phyloP scores from a whole-genome alignment of 2,329 filamentous ascomycete species.

The Colletotrichum aenigma region DNA sequence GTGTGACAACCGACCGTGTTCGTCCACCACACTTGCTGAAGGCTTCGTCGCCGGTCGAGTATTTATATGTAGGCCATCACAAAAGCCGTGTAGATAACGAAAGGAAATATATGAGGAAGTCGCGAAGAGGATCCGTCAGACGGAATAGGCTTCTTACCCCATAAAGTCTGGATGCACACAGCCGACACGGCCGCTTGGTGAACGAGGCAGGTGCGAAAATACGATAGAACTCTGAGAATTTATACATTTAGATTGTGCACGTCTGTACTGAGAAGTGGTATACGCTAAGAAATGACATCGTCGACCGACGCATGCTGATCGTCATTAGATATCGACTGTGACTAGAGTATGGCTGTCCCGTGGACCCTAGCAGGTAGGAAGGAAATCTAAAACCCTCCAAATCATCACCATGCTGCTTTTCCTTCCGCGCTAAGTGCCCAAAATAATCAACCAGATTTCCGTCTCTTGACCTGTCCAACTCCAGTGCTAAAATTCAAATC shows the following conservation, averaged over 20 bases:
- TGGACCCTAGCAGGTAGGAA: neutral
- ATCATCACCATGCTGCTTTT: neutral
- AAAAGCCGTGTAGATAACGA: neutral
- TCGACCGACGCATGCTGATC: neutral
- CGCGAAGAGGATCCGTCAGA: neutral
- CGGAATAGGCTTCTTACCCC: neutral
- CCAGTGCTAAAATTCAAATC: conserved; percentile 1
- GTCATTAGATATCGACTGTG: neutral
- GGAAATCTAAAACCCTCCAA: neutral
- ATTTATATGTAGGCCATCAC: neutral
- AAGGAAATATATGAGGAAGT: neutral
- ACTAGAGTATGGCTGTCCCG: neutral
- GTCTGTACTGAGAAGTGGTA: neutral
- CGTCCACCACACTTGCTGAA: neutral
- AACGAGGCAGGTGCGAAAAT: neutral
- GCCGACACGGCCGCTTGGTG: neutral
- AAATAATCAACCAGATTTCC: neutral
- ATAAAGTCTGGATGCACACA: neutral
- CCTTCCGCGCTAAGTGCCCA: neutral
- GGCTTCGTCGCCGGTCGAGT: neutral
- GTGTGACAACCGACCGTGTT: neutral
- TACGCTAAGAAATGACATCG: neutral
- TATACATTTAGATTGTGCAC: neutral
- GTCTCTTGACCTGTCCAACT: neutral
- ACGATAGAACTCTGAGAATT: neutral